A percentile compares a stretch with the other conserved stretches of the same genome.
These are phyloP conservation scores for Xanthoconium separans DNA, from an alignment of 1,284 basidiomycete genomes.

Conservation along the genomic window DNA sequence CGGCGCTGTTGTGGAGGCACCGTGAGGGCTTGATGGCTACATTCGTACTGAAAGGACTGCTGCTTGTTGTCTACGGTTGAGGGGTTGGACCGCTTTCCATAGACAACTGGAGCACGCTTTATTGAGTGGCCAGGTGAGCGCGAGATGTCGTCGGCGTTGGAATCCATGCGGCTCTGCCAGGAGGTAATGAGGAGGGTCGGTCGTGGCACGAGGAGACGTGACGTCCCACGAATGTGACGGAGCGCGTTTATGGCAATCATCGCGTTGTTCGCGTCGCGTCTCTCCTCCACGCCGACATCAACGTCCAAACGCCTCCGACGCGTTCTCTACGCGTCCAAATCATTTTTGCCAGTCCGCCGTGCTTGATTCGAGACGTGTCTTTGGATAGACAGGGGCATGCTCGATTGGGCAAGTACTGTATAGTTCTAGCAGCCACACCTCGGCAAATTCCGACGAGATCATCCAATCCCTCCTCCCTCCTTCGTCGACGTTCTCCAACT, in stretches of 20 bases:
- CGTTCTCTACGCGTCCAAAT: conserved; percentile 13
- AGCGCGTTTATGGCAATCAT: conserved; percentile 33
- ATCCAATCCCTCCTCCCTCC: conserved; percentile 1
- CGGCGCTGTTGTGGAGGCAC: background rate
- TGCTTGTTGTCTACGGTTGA: conserved; percentile 2
- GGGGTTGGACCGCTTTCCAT: conserved; percentile 22
- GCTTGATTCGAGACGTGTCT: background rate
- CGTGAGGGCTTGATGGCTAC: background rate
- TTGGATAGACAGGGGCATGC: conserved; percentile 23
- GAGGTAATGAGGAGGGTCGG: conserved; percentile 2
- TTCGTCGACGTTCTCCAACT: conserved; percentile 14
- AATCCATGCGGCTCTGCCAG: conserved; percentile 16
- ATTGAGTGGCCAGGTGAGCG: conserved; percentile 5
- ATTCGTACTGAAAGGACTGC: background rate
- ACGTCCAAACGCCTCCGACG: background rate
- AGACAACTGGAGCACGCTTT: conserved; percentile 29
- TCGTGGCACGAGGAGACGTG: conserved; percentile 17
- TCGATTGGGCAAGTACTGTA: conserved; percentile 25
- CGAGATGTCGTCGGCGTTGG: background rate
- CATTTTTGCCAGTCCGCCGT: background rate
- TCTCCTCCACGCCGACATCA: background rate
- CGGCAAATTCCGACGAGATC: conserved; percentile 27
- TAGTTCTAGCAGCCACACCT: conserved; percentile 31
- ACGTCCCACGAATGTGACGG: conserved; percentile 34
- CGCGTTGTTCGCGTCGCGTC: conserved; percentile 20